Conservation (phyloP, 768 basidiomycete species). For the Leccinum rimulosum region DNA sequence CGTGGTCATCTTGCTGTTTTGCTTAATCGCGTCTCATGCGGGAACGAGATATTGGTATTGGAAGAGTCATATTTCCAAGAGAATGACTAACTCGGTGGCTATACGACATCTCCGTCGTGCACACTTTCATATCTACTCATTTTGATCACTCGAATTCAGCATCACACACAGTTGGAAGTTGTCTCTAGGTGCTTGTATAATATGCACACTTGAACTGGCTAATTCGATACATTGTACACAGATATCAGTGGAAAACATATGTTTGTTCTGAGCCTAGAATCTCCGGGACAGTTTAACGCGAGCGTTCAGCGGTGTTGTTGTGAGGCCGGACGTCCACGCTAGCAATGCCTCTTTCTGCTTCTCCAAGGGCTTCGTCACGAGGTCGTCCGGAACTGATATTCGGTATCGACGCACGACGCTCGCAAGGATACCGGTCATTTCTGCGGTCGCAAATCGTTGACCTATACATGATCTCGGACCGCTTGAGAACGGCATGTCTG, state of each 20-base stretch:
- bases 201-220: too few relatives aligned
- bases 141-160: background rate
- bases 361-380: constrained; percentile 27
- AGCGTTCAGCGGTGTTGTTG: constrained; percentile 34
- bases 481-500: constrained; percentile 44
- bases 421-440: constrained; percentile 43
- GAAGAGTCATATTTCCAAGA: too few relatives aligned
- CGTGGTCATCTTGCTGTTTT: too few relatives aligned
- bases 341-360: constrained; percentile 36
- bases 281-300: constrained; percentile 24
- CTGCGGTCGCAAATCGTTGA: constrained; percentile 44
- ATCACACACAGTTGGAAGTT: too few relatives aligned
- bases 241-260: too few relatives aligned
- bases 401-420: constrained; percentile 41
- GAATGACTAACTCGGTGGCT: background rate
- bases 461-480: constrained; percentile 50
- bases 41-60: constrained; percentile 11
- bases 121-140: background rate
- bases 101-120: background rate
- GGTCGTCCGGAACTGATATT: constrained; percentile 38
- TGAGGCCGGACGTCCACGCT: constrained; percentile 38
- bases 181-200: background rate
- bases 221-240: too few relatives aligned
- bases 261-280: too few relatives aligned
- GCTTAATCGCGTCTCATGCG: constrained; percentile 34